Conservation (phyloP, 805 yeast species). For the Candida anglica region DNA sequence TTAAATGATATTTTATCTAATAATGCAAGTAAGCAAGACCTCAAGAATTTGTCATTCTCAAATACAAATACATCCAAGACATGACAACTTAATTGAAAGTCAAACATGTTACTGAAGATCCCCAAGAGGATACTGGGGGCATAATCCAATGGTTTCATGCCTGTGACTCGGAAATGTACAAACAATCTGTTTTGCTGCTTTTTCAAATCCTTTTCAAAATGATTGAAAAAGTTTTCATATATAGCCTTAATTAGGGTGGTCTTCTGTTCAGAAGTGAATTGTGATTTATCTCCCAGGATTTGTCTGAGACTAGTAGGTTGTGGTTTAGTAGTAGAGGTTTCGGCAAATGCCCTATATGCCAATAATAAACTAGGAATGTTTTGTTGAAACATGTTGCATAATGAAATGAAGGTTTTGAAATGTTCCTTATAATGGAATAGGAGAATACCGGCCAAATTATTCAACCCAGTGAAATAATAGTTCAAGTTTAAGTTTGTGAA, state of each 20-base stretch:
- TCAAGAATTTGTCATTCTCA: slow-evolving; percentile 53
- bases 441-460: slow-evolving; percentile 37
- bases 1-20: slow-evolving; percentile 43
- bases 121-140: slow-evolving; percentile 38
- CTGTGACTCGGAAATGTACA: slow-evolving; percentile 45
- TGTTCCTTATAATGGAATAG: slow-evolving; percentile 28
- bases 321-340: not conserved
- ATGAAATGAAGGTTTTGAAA: slow-evolving; percentile 33
- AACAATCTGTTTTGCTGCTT: slow-evolving; percentile 40
- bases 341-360: slow-evolving; percentile 6
- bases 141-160: slow-evolving; percentile 38
- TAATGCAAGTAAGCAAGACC: slow-evolving; percentile 51
- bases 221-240: slow-evolving; percentile 13
- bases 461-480: slow-evolving; percentile 33
- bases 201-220: slow-evolving; percentile 47
- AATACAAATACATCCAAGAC: slow-evolving; percentile 57
- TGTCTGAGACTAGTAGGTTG: not conserved
- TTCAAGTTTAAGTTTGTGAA: slow-evolving; percentile 5
- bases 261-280: slow-evolving; percentile 1
- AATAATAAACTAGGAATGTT: slow-evolving; percentile 18
- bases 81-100: slow-evolving; percentile 44
- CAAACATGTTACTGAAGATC: slow-evolving; percentile 43
- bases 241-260: slow-evolving; percentile 5
- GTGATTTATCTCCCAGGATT: no score
- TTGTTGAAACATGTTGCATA: slow-evolving; percentile 35